Conservation (phyloP, 225 moss, liverwort and hornwort genomes). For the Anthoceros angustus region DNA sequence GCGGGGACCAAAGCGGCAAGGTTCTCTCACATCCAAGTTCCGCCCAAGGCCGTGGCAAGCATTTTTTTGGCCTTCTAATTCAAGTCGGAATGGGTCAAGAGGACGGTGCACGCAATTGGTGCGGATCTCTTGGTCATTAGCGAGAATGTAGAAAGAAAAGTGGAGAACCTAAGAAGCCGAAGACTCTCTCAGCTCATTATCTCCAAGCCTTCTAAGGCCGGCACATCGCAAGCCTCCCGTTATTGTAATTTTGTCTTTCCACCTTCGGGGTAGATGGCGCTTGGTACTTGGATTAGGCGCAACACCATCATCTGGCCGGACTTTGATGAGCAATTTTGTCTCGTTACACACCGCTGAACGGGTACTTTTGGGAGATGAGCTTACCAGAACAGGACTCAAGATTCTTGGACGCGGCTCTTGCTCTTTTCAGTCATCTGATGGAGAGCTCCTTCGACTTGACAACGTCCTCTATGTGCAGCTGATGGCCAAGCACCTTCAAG, state of each 20-base stretch:
- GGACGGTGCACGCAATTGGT: not conserved
- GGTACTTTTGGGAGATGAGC: constrained; percentile 1
- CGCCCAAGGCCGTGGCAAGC: constrained; percentile 1
- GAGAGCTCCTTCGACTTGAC: not conserved
- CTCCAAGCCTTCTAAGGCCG: constrained; percentile 1
- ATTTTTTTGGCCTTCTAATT: too few relatives aligned
- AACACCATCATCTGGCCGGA: too few relatives aligned
- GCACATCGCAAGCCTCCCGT: not conserved
- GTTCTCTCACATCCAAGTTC: constrained; percentile 1
- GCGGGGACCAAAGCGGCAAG: not conserved
- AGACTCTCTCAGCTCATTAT: not conserved
- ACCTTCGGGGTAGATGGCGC: not conserved
- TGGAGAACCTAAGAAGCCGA: not conserved
- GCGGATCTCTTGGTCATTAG: too few relatives aligned
- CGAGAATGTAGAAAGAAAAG: too few relatives aligned
- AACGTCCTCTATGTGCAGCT: too few relatives aligned
- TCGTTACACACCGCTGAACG: not conserved
- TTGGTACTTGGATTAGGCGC: not conserved
- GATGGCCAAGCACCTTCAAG: too few relatives aligned
- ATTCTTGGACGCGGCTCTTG: too few relatives aligned
- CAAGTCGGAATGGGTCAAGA: not conserved
- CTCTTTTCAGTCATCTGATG: not conserved
- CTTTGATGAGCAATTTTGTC: constrained; percentile 1
- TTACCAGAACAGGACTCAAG: too few relatives aligned
- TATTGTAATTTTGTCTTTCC: not conserved